A percentile compares a stretch with the other conserved stretches of the same genome.
phyloP scores from a whole-genome alignment of 768 basidiomycete species.

The Megacollybia marginata region DNA sequence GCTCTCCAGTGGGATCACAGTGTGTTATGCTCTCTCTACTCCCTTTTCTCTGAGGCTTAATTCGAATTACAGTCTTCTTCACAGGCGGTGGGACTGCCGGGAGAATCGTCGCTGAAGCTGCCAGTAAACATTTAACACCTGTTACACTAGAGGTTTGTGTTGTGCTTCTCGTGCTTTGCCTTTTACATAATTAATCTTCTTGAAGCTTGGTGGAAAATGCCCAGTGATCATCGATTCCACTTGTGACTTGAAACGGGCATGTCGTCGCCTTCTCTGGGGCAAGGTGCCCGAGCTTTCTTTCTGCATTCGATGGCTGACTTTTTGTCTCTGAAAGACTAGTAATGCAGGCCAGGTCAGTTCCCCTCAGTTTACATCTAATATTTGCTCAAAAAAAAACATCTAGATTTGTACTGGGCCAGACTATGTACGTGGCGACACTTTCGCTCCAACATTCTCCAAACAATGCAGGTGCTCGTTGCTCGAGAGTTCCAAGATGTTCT shows the following conservation, averaged over 20 bases:
- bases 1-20: conserved; percentile 36
- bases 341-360: no score
- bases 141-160: conserved; percentile 46
- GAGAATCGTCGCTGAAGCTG: conserved; percentile 43
- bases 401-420: conserved; percentile 68
- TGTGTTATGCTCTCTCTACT: conserved; percentile 9
- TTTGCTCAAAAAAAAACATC: conserved; percentile 50
- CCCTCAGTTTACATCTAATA: no score
- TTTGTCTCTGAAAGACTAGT: neutral
- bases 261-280: conserved; percentile 80
- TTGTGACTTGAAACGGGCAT: conserved; percentile 57
- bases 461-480: conserved; percentile 31
- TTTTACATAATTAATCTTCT: neutral
- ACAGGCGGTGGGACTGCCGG: conserved; percentile 43
- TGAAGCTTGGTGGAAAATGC: conserved; percentile 43
- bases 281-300: conserved; percentile 3
- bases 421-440: conserved; percentile 16
- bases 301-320: neutral
- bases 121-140: conserved; percentile 47
- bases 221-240: conserved; percentile 69
- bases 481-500: conserved; percentile 27
- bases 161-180: conserved; percentile 22
- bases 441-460: no score
- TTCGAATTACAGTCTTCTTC: conserved; percentile 26
- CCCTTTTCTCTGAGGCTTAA: neutral